These are phyloP conservation scores for Anthracocystis walkeri DNA, from an alignment of 1,284 basidiomycete species.

Conservation along the genomic window DNA sequence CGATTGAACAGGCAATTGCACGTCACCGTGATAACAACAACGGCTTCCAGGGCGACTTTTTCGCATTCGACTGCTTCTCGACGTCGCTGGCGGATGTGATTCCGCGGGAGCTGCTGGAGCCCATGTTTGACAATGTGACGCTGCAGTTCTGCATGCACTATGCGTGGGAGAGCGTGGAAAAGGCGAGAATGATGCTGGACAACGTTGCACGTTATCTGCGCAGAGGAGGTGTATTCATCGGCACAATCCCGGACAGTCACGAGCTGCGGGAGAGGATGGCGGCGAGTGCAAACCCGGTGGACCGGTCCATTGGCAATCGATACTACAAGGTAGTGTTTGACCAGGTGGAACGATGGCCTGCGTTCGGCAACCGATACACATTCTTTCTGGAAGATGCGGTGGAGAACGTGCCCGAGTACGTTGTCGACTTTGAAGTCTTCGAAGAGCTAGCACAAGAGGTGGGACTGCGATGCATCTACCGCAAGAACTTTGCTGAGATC, in stretches of 20 bases:
- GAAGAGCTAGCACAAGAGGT: constrained; percentile 85
- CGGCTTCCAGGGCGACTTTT: constrained; percentile 82
- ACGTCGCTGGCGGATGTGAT: constrained; percentile 79
- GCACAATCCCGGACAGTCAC: constrained; percentile 86
- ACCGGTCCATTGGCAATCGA: constrained; percentile 82
- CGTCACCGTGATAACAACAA: constrained; percentile 75
- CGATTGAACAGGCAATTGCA: constrained; percentile 85
- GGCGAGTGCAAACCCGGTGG: constrained; percentile 77
- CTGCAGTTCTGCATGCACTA: constrained; percentile 99
- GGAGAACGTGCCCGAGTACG: constrained; percentile 89
- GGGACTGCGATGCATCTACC: constrained; percentile 80
- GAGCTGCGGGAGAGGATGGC: constrained; percentile 78
- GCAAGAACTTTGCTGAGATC: constrained; percentile 78
- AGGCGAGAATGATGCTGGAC: constrained; percentile 89
- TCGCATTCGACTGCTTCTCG: constrained; percentile 87
- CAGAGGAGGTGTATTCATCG: constrained; percentile 87
- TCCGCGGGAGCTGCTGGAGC: constrained; percentile 74
- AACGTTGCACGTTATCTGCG: constrained; percentile 87
- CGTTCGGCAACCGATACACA: constrained; percentile 86
- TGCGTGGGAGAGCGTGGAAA: constrained; percentile 88
- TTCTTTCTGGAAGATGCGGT: constrained; percentile 96
- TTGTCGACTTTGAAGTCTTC: constrained; percentile 94
- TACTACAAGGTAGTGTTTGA: constrained; percentile 91
- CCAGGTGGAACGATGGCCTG: constrained; percentile 72
- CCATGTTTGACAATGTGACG: constrained; percentile 89